These are phyloP conservation scores for Waitea zeae DNA, from an alignment of 1,284 basidiomycete species.

Conservation along the genomic window DNA sequence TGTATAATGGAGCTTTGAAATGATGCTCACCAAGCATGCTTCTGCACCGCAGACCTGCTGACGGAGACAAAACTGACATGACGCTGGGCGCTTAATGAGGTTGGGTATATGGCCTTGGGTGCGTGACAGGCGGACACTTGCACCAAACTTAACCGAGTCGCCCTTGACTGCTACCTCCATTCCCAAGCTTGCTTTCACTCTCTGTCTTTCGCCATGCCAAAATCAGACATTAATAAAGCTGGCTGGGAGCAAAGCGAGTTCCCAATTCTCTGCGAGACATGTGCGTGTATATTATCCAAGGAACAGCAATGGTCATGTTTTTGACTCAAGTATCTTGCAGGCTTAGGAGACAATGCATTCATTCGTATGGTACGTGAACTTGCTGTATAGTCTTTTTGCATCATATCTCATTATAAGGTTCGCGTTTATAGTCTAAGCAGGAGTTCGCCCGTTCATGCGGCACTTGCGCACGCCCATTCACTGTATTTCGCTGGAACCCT, in stretches of 20 bases:
- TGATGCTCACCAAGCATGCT: no score
- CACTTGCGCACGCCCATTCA: conserved; percentile 90
- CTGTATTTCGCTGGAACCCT: conserved; percentile 97
- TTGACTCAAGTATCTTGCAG: conserved; percentile 19
- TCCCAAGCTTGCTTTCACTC: conserved; percentile 9
- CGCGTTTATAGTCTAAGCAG: conserved; percentile 67
- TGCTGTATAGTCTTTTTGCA: not conserved
- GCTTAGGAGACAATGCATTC: conserved; percentile 78
- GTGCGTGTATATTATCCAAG: conserved; percentile 24
- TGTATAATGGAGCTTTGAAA: no score
- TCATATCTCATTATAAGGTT: not conserved
- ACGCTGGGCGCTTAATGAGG: no score
- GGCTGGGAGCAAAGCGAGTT: conserved; percentile 88
- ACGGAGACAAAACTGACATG: no score
- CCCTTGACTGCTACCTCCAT: no score
- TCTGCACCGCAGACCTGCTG: no score
- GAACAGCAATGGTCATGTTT: no score
- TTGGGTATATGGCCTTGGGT: no score
- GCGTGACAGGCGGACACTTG: no score
- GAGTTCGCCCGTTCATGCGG: conserved; percentile 91
- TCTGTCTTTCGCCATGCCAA: no score
- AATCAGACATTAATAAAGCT: conserved; percentile 78
- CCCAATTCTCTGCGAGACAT: conserved; percentile 83
- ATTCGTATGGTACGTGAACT: conserved; percentile 61
- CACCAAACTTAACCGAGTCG: no score